Percentiles rank a stretch among this genome's conserved stretches.
These are phyloP conservation scores for Solanum pinnatisectum DNA, from an alignment of 257 asterid genomes.

Conservation along the genomic window DNA sequence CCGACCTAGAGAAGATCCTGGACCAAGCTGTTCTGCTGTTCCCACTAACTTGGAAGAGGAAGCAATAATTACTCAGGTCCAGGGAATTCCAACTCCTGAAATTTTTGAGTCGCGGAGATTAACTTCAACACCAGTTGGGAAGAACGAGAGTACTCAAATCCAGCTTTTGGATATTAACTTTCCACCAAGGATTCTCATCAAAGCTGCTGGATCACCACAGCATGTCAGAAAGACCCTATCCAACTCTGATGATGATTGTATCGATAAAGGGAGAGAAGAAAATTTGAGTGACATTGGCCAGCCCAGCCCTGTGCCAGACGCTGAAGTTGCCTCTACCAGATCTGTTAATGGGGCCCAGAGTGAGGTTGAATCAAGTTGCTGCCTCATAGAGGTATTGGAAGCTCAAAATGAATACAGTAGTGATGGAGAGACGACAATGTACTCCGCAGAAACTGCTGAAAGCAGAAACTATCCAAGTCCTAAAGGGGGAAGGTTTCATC, in stretches of 20 bases:
- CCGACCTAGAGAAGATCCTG: constrained; percentile 31
- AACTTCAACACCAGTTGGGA: constrained; percentile 40
- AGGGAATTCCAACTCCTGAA: constrained; percentile 73
- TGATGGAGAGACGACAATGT: constrained; percentile 97
- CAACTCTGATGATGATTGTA: constrained; percentile 29
- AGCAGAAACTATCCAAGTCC: constrained; percentile 82
- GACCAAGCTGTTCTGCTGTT: constrained; percentile 33
- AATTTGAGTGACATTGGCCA: constrained; percentile 17
- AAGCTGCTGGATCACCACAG: constrained; percentile 29
- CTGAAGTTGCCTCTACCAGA: constrained; percentile 61
- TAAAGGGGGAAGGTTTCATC: constrained; percentile 41
- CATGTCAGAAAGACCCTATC: constrained; percentile 26
- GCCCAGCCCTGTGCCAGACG: constrained; percentile 29
- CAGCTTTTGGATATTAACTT: constrained; percentile 89
- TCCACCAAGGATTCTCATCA: constrained; percentile 52
- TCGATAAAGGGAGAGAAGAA: constrained; percentile 19
- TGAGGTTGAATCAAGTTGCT: constrained; percentile 56
- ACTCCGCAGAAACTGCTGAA: constrained; percentile 98
- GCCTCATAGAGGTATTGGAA: constrained; percentile 36
- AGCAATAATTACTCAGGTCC: constrained; percentile 21
- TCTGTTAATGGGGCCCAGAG: constrained; percentile 72
- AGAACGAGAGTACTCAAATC: constrained; percentile 42
- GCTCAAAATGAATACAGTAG: constrained; percentile 59
- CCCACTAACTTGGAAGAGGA: constrained; percentile 27
- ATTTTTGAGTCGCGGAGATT: constrained; percentile 65